These are phyloP conservation scores for Hypoxylon sp. DNA, from an alignment of 2,329 filamentous ascomycete species.

Conservation along the genomic window DNA sequence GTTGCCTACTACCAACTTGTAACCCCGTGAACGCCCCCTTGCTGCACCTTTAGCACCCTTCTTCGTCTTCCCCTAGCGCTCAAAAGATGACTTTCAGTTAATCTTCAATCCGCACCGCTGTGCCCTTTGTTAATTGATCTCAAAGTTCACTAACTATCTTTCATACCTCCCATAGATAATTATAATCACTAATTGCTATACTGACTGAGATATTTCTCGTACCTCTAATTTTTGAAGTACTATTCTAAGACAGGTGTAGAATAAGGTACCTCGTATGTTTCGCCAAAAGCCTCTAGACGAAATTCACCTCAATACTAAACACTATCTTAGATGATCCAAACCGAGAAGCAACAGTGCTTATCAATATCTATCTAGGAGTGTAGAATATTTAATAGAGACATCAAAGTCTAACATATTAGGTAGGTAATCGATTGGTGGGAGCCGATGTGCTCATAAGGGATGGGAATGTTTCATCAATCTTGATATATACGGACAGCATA, in stretches of 20 bases:
- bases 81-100: too few relatives aligned
- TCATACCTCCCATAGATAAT: not conserved
- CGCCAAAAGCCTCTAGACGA: not conserved
- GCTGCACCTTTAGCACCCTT: too few relatives aligned
- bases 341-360: not conserved
- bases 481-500: not conserved
- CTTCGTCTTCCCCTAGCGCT: too few relatives aligned
- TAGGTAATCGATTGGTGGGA: not conserved
- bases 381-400: not conserved
- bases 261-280: too few relatives aligned
- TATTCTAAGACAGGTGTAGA: too few relatives aligned
- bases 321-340: not conserved
- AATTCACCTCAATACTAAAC: not conserved
- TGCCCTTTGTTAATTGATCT: too few relatives aligned
- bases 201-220: too few relatives aligned
- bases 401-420: not conserved
- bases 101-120: too few relatives aligned
- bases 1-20: not conserved
- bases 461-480: not conserved
- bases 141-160: too few relatives aligned
- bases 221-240: too few relatives aligned
- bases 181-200: not conserved
- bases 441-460: not conserved
- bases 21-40: too few relatives aligned
- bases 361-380: not conserved